Evolutionary conservation across 2,329 filamentous ascomycete genomes (phyloP).

Genomic region (Fusarium sp.): DNA sequence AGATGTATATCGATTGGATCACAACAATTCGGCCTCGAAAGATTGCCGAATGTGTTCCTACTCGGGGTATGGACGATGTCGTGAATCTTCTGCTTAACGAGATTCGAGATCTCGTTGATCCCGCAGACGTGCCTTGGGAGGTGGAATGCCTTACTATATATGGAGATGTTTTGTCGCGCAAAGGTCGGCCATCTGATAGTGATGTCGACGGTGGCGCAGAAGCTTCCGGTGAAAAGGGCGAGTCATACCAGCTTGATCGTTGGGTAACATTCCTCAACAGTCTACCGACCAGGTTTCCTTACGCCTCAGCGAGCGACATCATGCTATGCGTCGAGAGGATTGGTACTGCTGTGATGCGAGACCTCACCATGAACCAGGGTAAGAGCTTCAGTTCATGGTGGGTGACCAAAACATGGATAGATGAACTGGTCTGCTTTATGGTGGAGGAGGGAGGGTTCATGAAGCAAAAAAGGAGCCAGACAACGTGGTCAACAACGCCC

Average conservation of each 20-base stretch:
- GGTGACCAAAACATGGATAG: constrained; percentile 95
- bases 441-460: constrained; percentile 92
- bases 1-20: constrained; percentile 96
- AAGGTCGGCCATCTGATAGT: constrained; percentile 50
- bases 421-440: constrained; percentile 92
- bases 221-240: constrained; percentile 58
- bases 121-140: constrained; percentile 72
- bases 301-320: constrained; percentile 76
- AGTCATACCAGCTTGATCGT: constrained; percentile 72
- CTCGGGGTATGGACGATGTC: constrained; percentile 72
- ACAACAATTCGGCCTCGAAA: constrained; percentile 71
- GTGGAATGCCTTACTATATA: constrained; percentile 70
- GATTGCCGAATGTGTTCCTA: constrained; percentile 70
- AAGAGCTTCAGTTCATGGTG: constrained; percentile 91
- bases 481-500: constrained; percentile 36
- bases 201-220: constrained; percentile 36
- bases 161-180: constrained; percentile 63
- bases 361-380: constrained; percentile 81
- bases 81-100: constrained; percentile 71
- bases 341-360: constrained; percentile 80
- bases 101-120: constrained; percentile 76
- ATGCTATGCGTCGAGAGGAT: constrained; percentile 81
- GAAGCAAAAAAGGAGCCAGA: constrained; percentile 59
- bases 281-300: constrained; percentile 76
- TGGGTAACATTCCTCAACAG: constrained; percentile 79